Evolutionary conservation across 768 basidiomycete species (phyloP).

Genomic region (Mycena vitilis): DNA sequence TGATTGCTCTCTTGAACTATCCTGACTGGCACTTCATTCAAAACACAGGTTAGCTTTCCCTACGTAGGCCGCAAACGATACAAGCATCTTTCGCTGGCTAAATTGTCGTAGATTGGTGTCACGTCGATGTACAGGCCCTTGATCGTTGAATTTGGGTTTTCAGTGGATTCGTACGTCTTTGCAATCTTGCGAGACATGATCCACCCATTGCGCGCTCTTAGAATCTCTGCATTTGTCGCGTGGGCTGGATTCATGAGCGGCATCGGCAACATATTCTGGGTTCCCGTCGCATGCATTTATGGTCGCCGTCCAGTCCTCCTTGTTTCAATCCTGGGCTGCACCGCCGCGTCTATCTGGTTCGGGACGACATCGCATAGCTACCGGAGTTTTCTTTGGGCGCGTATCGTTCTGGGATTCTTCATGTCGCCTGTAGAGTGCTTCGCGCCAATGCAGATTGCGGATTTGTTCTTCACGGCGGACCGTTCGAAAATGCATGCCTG

Average conservation of each 20-base stretch:
- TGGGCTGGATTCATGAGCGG: slow-evolving; percentile 30
- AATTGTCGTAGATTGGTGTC: slow-evolving; percentile 19
- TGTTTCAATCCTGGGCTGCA: slow-evolving; percentile 20
- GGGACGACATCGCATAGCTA: slow-evolving; percentile 17
- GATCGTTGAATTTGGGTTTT: slow-evolving; percentile 21
- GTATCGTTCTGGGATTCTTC: slow-evolving; percentile 26
- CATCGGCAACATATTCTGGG: slow-evolving; percentile 24
- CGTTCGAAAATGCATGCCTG: slow-evolving; percentile 27
- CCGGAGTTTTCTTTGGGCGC: slow-evolving; percentile 26
- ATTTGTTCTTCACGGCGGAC: slow-evolving; percentile 27
- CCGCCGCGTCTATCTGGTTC: slow-evolving; percentile 25
- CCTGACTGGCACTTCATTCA: background rate
- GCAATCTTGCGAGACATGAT: background rate
- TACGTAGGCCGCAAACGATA: slow-evolving; percentile 2
- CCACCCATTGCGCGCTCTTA: background rate
- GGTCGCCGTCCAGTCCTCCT: slow-evolving; percentile 27
- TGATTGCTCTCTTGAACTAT: background rate
- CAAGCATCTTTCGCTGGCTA: background rate
- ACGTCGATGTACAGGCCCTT: slow-evolving; percentile 24
- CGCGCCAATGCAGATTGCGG: slow-evolving; percentile 28
- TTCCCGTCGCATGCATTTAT: slow-evolving; percentile 14
- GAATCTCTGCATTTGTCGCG: slow-evolving; percentile 23
- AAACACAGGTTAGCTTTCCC: slow-evolving; percentile 17
- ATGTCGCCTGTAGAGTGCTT: slow-evolving; percentile 26
- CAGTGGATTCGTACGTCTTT: slow-evolving; percentile 17